Evolutionary conservation across 176 grass and related monocot genomes (phyloP).

Genomic region (Tuctoria greenei): DNA sequence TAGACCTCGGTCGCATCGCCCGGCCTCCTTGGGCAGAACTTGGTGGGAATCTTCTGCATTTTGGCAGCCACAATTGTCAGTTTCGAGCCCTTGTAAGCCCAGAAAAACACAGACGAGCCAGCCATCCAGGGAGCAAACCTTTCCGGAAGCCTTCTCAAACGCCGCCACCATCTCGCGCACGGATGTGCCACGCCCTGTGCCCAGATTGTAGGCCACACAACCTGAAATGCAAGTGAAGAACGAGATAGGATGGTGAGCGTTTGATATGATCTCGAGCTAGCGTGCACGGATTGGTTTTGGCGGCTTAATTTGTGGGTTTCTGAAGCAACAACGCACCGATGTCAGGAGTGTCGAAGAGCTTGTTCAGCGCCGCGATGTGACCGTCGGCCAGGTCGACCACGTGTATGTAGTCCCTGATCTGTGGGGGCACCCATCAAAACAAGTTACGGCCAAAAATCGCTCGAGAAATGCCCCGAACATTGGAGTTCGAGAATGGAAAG

Average conservation of each 20-base stretch:
- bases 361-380: conserved; percentile 78
- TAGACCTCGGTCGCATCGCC: conserved; percentile 82
- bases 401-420: conserved; percentile 94
- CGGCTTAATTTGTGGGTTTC: no score
- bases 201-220: conserved; percentile 88
- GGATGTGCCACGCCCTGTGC: conserved; percentile 73
- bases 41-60: conserved; percentile 67
- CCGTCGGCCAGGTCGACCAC: conserved; percentile 91
- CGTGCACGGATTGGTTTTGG: background rate
- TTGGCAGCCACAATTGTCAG: conserved; percentile 41
- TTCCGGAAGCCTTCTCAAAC: conserved; percentile 80
- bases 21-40: conserved; percentile 66
- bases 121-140: conserved; percentile 43
- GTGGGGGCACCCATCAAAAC: background rate
- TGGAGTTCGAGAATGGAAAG: no score
- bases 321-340: no score
- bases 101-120: background rate
- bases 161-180: conserved; percentile 86
- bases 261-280: background rate
- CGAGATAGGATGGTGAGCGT: no score
- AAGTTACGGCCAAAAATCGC: background rate
- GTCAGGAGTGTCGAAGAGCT: conserved; percentile 45
- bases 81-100: background rate
- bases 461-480: background rate
- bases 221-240: conserved; percentile 25